Evolutionary conservation across 441 rosid genomes (phyloP).

Genomic region (Erodium trifolium): DNA sequence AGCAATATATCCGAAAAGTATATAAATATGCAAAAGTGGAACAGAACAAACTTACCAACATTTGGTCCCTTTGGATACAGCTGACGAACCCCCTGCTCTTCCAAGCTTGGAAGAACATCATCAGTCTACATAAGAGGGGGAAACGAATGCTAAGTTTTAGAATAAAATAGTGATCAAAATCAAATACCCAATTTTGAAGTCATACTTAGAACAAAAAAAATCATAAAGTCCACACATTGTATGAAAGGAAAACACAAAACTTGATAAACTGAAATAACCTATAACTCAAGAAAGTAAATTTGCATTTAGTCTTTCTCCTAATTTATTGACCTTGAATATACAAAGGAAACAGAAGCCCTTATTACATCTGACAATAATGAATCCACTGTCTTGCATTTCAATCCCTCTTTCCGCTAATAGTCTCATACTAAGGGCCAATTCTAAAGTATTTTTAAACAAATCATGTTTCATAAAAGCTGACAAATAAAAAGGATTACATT

Average conservation of each 20-base stretch:
- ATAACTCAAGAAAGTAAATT: background rate
- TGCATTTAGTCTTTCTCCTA: background rate
- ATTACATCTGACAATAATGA: too few species aligned
- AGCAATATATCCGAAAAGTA: background rate
- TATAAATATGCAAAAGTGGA: background rate
- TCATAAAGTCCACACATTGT: background rate
- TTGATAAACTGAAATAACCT: background rate
- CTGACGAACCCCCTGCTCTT: slow-evolving; percentile 88
- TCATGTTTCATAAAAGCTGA: background rate
- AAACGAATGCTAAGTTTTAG: background rate
- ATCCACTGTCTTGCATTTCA: too few species aligned
- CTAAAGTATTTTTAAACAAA: background rate
- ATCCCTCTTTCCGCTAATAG: background rate
- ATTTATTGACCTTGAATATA: background rate
- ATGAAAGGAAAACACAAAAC: background rate
- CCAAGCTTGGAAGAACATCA: slow-evolving; percentile 89
- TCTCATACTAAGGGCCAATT: background rate
- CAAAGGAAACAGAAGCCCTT: background rate
- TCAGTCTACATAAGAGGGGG: slow-evolving; percentile 44
- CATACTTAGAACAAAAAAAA: background rate
- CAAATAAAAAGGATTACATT: background rate
- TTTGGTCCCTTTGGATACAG: slow-evolving; percentile 70
- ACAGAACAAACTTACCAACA: slow-evolving; percentile 40
- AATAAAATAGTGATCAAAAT: background rate
- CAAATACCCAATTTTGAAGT: slow-evolving; percentile 1